Base-by-base conservation (phyloP, 495 filamentous ascomycete genomes). In the Hypoxylon intermedium region DNA sequence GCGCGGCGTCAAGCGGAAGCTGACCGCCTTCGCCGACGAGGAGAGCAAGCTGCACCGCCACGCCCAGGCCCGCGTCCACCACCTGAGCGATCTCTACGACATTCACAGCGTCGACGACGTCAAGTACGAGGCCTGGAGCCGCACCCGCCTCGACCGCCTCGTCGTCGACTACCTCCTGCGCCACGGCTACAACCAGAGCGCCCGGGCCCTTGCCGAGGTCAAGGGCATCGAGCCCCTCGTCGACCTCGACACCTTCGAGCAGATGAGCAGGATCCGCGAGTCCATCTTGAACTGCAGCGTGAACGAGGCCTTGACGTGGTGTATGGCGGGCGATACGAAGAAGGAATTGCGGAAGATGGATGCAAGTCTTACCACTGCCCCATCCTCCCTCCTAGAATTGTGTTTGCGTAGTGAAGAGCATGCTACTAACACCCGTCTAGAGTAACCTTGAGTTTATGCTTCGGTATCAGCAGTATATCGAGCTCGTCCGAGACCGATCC, bases 391-490 rank as follows among this genome's bases (percentile, higher is more conserved):
- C n/a, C n/a, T n/a, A n/a, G n/a, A n/a, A n/a, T n/a, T n/a, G n/a
- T n/a, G n/a, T n/a, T n/a, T n/a, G n/a, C n/a, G n/a, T n/a, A n/a
- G n/a, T n/a, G n/a, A n/a, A n/a, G n/a, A n/a, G n/a, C n/a, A n/a
- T n/a, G 7, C 24, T 26, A 26, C 3, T 7, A 26, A 26, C 60
- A 13, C 24, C 20, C 24, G 2, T n/a, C 43, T 72, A 93, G 88
- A 92, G 88, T 63, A 91, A 89, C 45, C 82, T 98, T 21, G 95
- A 98, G 71, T 94, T 96, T 69, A 89, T 96, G 79, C 82, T 98
- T 7, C 86, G 95, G n/a, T 79, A 95, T 62, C 94, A 98, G 74
- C 92, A 98, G 70, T 97, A 90, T 71, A 92, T 98, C 60, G 94
- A 98, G 70, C 80, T 97, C 53, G 83, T 95, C 46, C 81, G 94